Percentiles rank a stretch among this genome's conserved stretches.
Conservation (phyloP, 2,329 filamentous ascomycete genomes). For the Scorias spongiosa region DNA sequence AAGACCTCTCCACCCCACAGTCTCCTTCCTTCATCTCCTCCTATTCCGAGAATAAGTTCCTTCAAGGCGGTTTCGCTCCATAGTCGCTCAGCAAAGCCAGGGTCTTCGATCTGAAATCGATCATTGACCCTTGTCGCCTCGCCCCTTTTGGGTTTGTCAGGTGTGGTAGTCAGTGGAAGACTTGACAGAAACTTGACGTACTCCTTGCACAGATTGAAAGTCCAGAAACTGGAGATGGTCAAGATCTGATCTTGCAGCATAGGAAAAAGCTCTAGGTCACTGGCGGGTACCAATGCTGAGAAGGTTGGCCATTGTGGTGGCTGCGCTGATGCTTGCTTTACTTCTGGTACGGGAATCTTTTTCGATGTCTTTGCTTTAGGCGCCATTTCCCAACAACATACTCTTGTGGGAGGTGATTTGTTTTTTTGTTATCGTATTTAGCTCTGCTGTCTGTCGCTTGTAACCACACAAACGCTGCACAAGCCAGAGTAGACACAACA, state of each 20-base stretch:
- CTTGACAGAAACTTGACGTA: slow-evolving; percentile 60
- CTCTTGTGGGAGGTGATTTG: too few relatives aligned
- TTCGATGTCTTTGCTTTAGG: slow-evolving; percentile 8
- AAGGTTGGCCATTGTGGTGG: slow-evolving; percentile 56
- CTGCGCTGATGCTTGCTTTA: neutral
- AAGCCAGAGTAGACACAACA: too few relatives aligned
- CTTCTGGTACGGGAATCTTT: neutral
- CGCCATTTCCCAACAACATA: slow-evolving; percentile 5
- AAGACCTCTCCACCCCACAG: slow-evolving; percentile 67
- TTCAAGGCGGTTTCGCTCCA: slow-evolving; percentile 67
- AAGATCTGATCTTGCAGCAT: slow-evolving; percentile 53
- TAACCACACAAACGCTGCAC: too few relatives aligned
- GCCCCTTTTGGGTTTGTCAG: slow-evolving; percentile 60
- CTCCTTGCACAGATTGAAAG: slow-evolving; percentile 55
- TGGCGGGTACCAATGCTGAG: slow-evolving; percentile 50
- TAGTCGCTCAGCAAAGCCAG: slow-evolving; percentile 54
- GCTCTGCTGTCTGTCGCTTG: too few relatives aligned
- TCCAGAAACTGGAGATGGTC: slow-evolving; percentile 59
- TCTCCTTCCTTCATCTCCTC: slow-evolving; percentile 18
- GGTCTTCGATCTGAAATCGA: slow-evolving; percentile 68
- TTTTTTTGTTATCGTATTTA: too few relatives aligned
- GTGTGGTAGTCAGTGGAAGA: slow-evolving; percentile 62
- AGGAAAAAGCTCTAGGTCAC: slow-evolving; percentile 45
- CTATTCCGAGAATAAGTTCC: slow-evolving; percentile 34
- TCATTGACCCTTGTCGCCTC: slow-evolving; percentile 81